These are phyloP conservation scores for Globisporangium perplexum DNA, from an alignment of 352 stramenopile genomes.

Conservation along the genomic window DNA sequence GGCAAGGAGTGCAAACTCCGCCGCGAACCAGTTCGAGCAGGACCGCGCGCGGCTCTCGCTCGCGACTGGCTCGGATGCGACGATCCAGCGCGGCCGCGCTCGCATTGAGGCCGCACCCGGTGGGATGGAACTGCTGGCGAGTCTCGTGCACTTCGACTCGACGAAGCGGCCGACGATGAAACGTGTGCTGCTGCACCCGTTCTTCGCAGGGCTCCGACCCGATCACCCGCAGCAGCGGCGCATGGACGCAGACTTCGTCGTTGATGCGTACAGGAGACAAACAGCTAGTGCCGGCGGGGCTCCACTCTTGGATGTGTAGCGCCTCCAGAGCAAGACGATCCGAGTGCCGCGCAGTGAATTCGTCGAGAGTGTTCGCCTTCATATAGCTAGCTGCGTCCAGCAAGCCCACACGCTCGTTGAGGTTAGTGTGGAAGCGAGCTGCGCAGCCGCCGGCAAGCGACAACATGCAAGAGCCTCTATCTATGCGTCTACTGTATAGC, in stretches of 20 bases:
- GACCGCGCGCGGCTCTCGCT: slow-evolving; percentile 51
- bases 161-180: slow-evolving; percentile 59
- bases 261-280: slow-evolving; percentile 41
- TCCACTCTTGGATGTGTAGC: slow-evolving; percentile 39
- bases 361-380: neutral
- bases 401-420: neutral
- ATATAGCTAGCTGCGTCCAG: neutral
- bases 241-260: slow-evolving; percentile 35
- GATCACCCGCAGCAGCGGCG: slow-evolving; percentile 5
- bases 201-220: slow-evolving; percentile 45
- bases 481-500: slow-evolving; percentile 12
- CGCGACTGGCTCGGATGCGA: slow-evolving; percentile 29
- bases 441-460: neutral
- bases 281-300: slow-evolving; percentile 1
- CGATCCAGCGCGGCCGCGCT: slow-evolving; percentile 46
- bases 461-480: neutral
- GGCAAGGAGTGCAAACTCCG: slow-evolving; percentile 3
- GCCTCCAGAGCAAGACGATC: neutral
- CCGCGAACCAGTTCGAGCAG: slow-evolving; percentile 30
- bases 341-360: neutral
- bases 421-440: neutral
- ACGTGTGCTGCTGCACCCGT: slow-evolving; percentile 43
- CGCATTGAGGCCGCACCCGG: slow-evolving; percentile 37
- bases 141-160: slow-evolving; percentile 62
- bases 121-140: slow-evolving; percentile 39